These are phyloP conservation scores for Plasmodium chabaudi DNA, from an alignment of 169 alveolate species.

Conservation along the genomic window DNA sequence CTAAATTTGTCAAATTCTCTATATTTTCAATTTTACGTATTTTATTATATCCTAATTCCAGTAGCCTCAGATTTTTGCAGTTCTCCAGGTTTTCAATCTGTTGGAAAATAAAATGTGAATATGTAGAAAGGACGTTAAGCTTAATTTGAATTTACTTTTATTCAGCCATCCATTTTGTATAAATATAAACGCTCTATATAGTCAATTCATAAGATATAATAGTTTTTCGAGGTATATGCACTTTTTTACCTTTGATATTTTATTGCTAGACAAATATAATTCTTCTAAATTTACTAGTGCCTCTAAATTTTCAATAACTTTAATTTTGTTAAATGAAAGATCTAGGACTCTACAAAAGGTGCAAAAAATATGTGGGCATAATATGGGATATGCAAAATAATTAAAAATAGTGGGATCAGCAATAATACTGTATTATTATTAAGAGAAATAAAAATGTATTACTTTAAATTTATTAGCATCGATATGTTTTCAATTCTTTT, in stretches of 20 bases:
- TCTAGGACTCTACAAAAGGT: conserved; percentile 79
- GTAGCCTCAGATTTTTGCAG: conserved; percentile 81
- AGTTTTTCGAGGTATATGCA: neutral
- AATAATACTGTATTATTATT: neutral
- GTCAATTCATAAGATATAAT: too few species aligned
- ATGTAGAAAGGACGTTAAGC: too few species aligned
- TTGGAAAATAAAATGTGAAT: too few species aligned
- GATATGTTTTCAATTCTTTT: conserved; percentile 84
- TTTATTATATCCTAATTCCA: conserved; percentile 91
- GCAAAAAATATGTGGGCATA: neutral
- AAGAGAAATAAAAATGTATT: conserved; percentile 2
- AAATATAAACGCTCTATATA: too few species aligned
- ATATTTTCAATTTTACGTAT: conserved; percentile 87
- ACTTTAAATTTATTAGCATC: conserved; percentile 83
- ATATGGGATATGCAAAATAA: too few species aligned
- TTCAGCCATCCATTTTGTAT: too few species aligned
- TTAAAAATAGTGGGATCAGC: too few species aligned
- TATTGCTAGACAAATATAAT: conserved; percentile 88
- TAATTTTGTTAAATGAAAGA: conserved; percentile 85
- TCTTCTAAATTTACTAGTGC: conserved; percentile 83
- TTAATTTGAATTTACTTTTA: too few species aligned
- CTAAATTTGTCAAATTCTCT: conserved; percentile 79
- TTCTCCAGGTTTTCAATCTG: conserved; percentile 81
- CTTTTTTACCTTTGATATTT: conserved; percentile 81
- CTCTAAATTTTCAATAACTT: conserved; percentile 82